Conservation (phyloP, 2,329 filamentous ascomycete species). For the Fusarium paranaense region DNA sequence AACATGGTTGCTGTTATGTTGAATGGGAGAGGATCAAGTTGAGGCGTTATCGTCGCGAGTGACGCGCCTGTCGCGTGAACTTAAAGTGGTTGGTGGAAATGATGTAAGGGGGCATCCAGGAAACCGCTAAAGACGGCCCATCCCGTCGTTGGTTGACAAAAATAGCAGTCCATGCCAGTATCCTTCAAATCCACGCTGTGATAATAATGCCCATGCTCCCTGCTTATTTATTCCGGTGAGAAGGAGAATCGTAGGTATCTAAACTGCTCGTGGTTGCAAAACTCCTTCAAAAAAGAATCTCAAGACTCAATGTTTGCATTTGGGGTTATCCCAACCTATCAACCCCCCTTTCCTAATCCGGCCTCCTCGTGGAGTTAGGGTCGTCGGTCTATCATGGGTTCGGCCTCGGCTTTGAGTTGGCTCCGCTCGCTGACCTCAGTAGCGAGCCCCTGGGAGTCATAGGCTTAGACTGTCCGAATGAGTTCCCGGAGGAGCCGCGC, state of each 20-base stretch:
- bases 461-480: constrained; percentile 53
- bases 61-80: not conserved
- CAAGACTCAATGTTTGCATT: not conserved
- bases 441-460: constrained; percentile 54
- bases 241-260: not conserved
- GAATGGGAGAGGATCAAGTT: not conserved
- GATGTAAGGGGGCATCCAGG: not conserved
- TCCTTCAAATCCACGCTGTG: not conserved
- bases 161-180: not conserved
- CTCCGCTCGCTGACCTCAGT: constrained; percentile 49
- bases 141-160: not conserved
- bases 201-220: not conserved
- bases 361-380: constrained; percentile 40
- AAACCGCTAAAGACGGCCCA: not conserved
- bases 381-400: constrained; percentile 1
- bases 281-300: not conserved
- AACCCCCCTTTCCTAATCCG: constrained; percentile 42
- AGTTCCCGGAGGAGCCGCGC: constrained; percentile 46
- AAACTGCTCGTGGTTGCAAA: not conserved
- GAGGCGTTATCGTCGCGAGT: not conserved
- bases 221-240: not conserved
- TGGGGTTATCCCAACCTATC: not conserved
- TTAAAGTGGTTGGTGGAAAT: not conserved
- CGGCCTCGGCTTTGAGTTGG: constrained; percentile 35
- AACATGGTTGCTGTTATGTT: not conserved